Base-by-base conservation (phyloP, 2,329 filamentous ascomycete genomes). In the Penicillium crustosum region DNA sequence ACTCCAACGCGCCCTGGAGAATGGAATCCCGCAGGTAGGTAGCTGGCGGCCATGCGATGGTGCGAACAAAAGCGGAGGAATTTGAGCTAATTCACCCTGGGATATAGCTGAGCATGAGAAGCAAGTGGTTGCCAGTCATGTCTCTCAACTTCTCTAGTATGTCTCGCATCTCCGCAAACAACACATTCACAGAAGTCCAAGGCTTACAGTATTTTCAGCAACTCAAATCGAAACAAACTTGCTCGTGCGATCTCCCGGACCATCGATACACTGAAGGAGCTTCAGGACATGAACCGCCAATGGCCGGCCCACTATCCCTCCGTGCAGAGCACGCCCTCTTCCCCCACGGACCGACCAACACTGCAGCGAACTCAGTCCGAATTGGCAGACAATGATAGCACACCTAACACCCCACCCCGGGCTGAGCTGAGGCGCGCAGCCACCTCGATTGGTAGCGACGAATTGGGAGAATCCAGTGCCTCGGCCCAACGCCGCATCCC, bases 261-360 rank as follows among this genome's bases (percentile, higher is more conserved):
- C 9, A 86, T 97, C 57, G 91, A 97, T 59, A 86, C 91, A 2
- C 78, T 99, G 63, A 88, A 89, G 73, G 86, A 86, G 59, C 83
- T 99, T 57, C 93, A 96, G 75, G 84, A 93, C 61, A 94, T 91
- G 83, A 99, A 99, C 70, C 80, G 88, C 15, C 85, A 87, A 70
- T 97, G 94, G 94, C 94, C 94, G 1, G 93, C 93, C 33, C 90
- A 95, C 72, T 99, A 99, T 73, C 94, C 94, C 53, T 91, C 93
- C 2, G 71, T 73, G 8, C 71, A 72, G 53, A 69, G 53, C 53
- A 60, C 54, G n/a, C 63, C 69, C 35, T 53, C 59, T 23, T 68
- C 68, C 10, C 65, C 68, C 19, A 60, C 66, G 61, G 71, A 59
- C 66, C 77, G 74, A 53, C 74, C 77, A 9, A 56, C 64, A 6